Base-by-base conservation (phyloP, 495 filamentous ascomycete species). In the Talaromyces wortmannii region DNA sequence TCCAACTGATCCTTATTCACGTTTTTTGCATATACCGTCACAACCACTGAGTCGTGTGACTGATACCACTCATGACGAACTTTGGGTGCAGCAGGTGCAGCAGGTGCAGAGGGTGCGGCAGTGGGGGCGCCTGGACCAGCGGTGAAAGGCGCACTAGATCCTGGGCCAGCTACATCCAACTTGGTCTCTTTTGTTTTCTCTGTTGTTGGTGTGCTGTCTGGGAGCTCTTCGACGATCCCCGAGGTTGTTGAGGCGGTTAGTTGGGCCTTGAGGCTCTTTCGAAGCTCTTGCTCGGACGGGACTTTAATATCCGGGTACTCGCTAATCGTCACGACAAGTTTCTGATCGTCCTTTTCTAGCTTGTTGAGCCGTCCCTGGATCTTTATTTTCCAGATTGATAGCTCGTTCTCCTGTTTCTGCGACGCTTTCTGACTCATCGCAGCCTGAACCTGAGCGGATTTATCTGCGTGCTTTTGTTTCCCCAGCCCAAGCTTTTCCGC, bases 41-140 rank as follows among this genome's bases (percentile, higher is more conserved):
- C 78, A 13, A 83, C 81, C 30, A 91, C 83, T 13, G 73, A 78
- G 4, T 83, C 78, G 6, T 63, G 61, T 3, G 82, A 88, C 61
- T 92, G 89, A 70, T 89, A 91, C 86, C 87, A 91, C 52, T 92
- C 89, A 60, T 91, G 81, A 10, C 87, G 78, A 56, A 91, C 82
- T 66, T 89, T 89, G 12, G 68, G 61, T 32, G 61, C 54, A 4
- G 47, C 43, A 13, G 33, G 3, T 17, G 31, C 45, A 36, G 53
- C 15, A 5, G 36, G 32, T 23, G 53, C 17, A 40, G 32, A 49
- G 13, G 51, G 36, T 49, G 50, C 31, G 49, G 58, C 16, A n/a
- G 60, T 30, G 52, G 49, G 51, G 8, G 59, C 8, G 6, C 29
- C 45, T 45, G 61, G 59, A 15, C 59, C 12, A 30, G 53, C 31